Base-by-base conservation (phyloP, 345 rosid genomes). In the Sonneratia alba region DNA sequence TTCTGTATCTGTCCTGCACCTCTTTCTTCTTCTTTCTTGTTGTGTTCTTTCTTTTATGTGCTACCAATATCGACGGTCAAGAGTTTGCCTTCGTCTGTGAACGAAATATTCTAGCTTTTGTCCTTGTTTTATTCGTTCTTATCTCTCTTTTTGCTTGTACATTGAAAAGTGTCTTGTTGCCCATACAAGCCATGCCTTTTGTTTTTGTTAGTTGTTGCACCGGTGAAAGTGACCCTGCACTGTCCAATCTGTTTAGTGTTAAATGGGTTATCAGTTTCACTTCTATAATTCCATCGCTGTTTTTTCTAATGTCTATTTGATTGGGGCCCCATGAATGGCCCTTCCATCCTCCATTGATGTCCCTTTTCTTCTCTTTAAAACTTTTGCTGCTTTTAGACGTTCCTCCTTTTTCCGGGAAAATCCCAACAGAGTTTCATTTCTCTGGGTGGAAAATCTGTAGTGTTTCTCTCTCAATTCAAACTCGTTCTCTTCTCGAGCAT, bases 211-310 rank as follows among this genome's bases (percentile, higher is more conserved):
- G 32, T 27, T 27, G 32, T 27, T 27, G 32, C 11, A 37, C 27
- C 27, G 40, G 22, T 63, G 69, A 72, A n/a, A 61, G 24, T 7
- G 74, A 32, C 69, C 6, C 37, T 21, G 19, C 34, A 43, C 68
- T 53, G 64, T 13, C 36, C 65, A 15, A 21, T 70, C 53, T 36
- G 43, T 72, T 36, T 36, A 40, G 45, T 48, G 21, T 72, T 72
- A 11, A 21, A 22, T 72, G 38, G 64, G 38, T 53, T 43, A 14
- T 27, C 69, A 45, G 22, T 34, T 62, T 45, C 64, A 10, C 45
- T 14, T n/a, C 21, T 43, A 3, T 71, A 24, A 42, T 14, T 71
- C 43, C 32, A 56, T 32, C 56, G 32, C 32, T 27, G 32, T 27
- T 27, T 27, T 40, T 49, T 62, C 64, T 22, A 59, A 55, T 24